Conservation (phyloP, 306 rosid species). For the Hippophae rhamnoides region DNA sequence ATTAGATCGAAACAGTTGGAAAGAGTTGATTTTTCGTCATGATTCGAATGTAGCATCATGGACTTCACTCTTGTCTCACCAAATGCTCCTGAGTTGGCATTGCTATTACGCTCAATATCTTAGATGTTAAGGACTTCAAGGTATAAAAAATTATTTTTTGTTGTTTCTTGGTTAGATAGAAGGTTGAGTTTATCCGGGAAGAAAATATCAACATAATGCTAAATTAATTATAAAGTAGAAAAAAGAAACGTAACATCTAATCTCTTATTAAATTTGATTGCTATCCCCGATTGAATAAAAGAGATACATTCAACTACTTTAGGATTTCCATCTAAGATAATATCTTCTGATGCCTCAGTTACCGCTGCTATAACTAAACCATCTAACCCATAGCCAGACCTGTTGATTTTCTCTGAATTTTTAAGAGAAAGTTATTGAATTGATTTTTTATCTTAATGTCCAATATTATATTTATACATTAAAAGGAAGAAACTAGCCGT, state of each 20-base stretch:
- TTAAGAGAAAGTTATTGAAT: too few species aligned
- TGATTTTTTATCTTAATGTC: too few species aligned
- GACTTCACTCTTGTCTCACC: conserved; percentile 65
- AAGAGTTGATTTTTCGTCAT: conserved; percentile 37
- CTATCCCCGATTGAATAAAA: neutral
- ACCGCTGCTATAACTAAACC: conserved; percentile 77
- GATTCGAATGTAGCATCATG: conserved; percentile 80
- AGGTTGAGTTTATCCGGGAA: neutral
- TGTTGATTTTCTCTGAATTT: too few species aligned
- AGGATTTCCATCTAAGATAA: conserved; percentile 92
- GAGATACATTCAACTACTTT: conserved; percentile 93
- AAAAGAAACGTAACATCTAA: neutral
- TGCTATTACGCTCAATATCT: conserved; percentile 79
- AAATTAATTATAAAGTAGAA: too few species aligned
- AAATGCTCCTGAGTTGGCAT: conserved; percentile 61
- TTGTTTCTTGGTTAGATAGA: neutral
- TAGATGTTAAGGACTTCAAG: conserved; percentile 27
- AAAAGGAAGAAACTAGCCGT: too few species aligned
- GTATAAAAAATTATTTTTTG: neutral
- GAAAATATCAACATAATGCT: too few species aligned
- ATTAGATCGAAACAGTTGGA: conserved; percentile 55
- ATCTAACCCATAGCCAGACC: conserved; percentile 93
- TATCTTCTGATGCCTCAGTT: conserved; percentile 72
- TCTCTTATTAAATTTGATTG: neutral
- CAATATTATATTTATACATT: too few species aligned